These are phyloP conservation scores for Rhodofomes roseus DNA, from an alignment of 1,284 basidiomycete species.

Conservation along the genomic window DNA sequence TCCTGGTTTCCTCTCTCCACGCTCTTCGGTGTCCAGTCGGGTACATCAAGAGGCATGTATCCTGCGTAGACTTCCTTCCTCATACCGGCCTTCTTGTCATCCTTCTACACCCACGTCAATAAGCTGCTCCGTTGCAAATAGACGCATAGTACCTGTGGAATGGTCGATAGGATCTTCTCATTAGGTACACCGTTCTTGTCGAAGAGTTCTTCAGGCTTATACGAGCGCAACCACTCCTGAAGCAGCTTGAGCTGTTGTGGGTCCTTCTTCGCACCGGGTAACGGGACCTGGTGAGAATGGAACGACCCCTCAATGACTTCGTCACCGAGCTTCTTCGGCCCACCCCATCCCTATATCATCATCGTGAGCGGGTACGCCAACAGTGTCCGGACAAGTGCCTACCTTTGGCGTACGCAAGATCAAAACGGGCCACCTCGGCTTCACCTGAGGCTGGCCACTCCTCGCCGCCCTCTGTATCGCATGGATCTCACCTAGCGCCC, in stretches of 20 bases:
- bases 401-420: conserved; percentile 80
- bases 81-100: conserved; percentile 60
- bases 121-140: too few species aligned
- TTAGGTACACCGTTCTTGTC: conserved; percentile 45
- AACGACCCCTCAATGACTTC: conserved; percentile 77
- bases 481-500: conserved; percentile 75
- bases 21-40: conserved; percentile 60
- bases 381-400: background rate
- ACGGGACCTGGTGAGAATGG: conserved; percentile 77
- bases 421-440: conserved; percentile 85
- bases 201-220: conserved; percentile 64
- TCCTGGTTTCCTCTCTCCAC: conserved; percentile 53
- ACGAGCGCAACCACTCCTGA: conserved; percentile 68
- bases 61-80: conserved; percentile 63
- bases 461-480: conserved; percentile 80
- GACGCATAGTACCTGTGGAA: conserved; percentile 41
- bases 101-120: conserved; percentile 5
- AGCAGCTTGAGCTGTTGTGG: conserved; percentile 60
- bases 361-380: background rate
- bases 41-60: conserved; percentile 58
- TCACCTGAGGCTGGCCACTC: conserved; percentile 68
- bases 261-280: conserved; percentile 66
- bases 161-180: conserved; percentile 48
- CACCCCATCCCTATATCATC: conserved; percentile 51
- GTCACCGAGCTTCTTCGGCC: conserved; percentile 62